Evolutionary conservation across 345 rosid genomes (phyloP).

Genomic region (Acer negundo): DNA sequence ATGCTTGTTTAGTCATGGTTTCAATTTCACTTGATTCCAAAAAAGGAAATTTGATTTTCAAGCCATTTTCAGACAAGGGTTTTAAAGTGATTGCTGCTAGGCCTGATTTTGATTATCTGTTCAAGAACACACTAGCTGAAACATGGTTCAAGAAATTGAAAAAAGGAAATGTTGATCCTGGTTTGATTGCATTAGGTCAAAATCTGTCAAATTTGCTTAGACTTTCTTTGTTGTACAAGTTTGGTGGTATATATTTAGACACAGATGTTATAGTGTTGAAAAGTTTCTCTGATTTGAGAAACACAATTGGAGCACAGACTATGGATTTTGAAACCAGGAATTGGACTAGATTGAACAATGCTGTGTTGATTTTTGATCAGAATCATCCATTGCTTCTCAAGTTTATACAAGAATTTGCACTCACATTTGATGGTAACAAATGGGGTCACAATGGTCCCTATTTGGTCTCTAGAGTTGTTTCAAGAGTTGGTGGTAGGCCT

Average conservation of each 20-base stretch:
- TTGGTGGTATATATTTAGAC: conserved; percentile 81
- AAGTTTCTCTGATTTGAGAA: conserved; percentile 50
- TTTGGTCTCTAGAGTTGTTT: conserved; percentile 77
- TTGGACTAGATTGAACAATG: conserved; percentile 90
- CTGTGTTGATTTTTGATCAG: conserved; percentile 78
- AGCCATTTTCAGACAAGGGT: conserved; percentile 56
- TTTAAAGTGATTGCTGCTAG: conserved; percentile 43
- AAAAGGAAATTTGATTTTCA: conserved; percentile 47
- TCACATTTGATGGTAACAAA: conserved; percentile 81
- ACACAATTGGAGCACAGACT: conserved; percentile 80
- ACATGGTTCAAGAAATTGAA: conserved; percentile 58
- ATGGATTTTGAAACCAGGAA: conserved; percentile 52
- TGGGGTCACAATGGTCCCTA: conserved; percentile 99
- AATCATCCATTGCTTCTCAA: conserved; percentile 69
- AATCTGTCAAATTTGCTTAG: conserved; percentile 83
- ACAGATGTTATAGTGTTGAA: conserved; percentile 68
- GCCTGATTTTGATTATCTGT: conserved; percentile 69
- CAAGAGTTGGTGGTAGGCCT: conserved; percentile 40
- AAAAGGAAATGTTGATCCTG: conserved; percentile 66
- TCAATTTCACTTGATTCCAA: conserved; percentile 71
- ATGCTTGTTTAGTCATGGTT: conserved; percentile 68
- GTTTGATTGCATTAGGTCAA: conserved; percentile 82
- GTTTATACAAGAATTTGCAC: conserved; percentile 81
- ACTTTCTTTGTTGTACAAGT: conserved; percentile 74
- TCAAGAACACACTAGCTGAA: conserved; percentile 66